A percentile compares a stretch with the other conserved stretches of the same genome.
These are phyloP conservation scores for Coprinopsis strossmayeri DNA, from an alignment of 768 basidiomycete species.

Conservation along the genomic window DNA sequence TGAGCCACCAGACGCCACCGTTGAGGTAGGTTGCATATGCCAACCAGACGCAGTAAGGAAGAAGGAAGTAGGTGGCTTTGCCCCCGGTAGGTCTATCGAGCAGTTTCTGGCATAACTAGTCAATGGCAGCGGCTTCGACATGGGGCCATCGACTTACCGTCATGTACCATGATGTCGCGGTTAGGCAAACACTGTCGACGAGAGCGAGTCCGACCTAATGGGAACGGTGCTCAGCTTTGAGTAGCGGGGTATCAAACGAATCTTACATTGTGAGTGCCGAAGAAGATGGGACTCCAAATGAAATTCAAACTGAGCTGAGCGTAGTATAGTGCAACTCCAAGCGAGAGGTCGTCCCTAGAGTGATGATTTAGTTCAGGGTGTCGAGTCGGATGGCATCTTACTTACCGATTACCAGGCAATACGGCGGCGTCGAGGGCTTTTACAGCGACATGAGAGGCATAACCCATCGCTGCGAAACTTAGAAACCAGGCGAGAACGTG, in stretches of 20 bases:
- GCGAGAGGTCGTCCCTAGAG: constrained; percentile 32
- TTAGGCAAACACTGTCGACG: constrained; percentile 45
- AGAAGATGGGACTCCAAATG: constrained; percentile 63
- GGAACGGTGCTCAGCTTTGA: background rate
- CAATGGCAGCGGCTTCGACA: background rate
- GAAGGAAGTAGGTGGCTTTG: constrained; percentile 47
- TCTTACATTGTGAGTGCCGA: constrained; percentile 40
- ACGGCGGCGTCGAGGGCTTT: constrained; percentile 41
- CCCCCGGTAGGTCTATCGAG: constrained; percentile 40
- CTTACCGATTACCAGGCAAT: constrained; percentile 36
- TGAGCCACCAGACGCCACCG: constrained; percentile 56
- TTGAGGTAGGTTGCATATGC: constrained; percentile 64
- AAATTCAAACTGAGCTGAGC: constrained; percentile 53
- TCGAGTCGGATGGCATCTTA: background rate
- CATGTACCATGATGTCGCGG: constrained; percentile 51
- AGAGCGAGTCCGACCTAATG: constrained; percentile 48
- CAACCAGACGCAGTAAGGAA: constrained; percentile 64
- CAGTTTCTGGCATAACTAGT: constrained; percentile 30
- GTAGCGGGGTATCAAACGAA: background rate
- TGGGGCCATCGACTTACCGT: constrained; percentile 32
- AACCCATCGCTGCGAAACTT: constrained; percentile 47
- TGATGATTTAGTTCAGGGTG: background rate
- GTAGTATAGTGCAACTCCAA: constrained; percentile 54
- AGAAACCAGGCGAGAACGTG: constrained; percentile 7
- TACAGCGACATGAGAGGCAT: constrained; percentile 57